Conservation (phyloP, 2,329 filamentous ascomycete species). For the Verticillium albo-atrum region DNA sequence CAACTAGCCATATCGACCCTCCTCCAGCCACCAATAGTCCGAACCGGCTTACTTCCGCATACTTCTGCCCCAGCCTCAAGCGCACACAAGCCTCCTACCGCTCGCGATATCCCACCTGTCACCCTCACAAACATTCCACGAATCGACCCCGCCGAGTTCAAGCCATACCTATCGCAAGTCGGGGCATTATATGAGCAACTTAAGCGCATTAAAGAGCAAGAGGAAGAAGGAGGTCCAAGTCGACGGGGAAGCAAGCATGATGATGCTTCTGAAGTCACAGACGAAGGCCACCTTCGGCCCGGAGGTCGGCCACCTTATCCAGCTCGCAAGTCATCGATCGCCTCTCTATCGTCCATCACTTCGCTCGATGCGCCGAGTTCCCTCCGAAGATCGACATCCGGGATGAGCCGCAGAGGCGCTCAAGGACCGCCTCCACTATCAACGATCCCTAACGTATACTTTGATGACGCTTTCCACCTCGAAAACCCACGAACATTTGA, state of each 20-base stretch:
- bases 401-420: slow-evolving; percentile 51
- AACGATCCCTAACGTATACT: slow-evolving; percentile 90
- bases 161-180: slow-evolving; percentile 78
- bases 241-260: slow-evolving; percentile 37
- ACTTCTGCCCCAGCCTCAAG: slow-evolving; percentile 65
- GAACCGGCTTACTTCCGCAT: slow-evolving; percentile 81
- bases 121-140: slow-evolving; percentile 83
- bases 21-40: slow-evolving; percentile 84
- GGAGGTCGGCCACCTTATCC: slow-evolving; percentile 26
- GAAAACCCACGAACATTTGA: slow-evolving; percentile 97
- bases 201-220: slow-evolving; percentile 73
- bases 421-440: slow-evolving; percentile 81
- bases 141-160: slow-evolving; percentile 75
- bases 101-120: slow-evolving; percentile 89
- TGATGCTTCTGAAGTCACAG: slow-evolving; percentile 30
- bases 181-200: slow-evolving; percentile 86
- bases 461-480: slow-evolving; percentile 89
- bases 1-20: slow-evolving; percentile 79
- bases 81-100: slow-evolving; percentile 76
- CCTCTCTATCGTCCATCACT: slow-evolving; percentile 44
- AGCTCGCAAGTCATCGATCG: slow-evolving; percentile 32
- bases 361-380: slow-evolving; percentile 42
- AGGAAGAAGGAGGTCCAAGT: slow-evolving; percentile 54
- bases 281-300: slow-evolving; percentile 45
- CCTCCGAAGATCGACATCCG: slow-evolving; percentile 39